Base-by-base conservation (phyloP, 208 protist genomes). In the Wallacemonas collosoma region DNA sequence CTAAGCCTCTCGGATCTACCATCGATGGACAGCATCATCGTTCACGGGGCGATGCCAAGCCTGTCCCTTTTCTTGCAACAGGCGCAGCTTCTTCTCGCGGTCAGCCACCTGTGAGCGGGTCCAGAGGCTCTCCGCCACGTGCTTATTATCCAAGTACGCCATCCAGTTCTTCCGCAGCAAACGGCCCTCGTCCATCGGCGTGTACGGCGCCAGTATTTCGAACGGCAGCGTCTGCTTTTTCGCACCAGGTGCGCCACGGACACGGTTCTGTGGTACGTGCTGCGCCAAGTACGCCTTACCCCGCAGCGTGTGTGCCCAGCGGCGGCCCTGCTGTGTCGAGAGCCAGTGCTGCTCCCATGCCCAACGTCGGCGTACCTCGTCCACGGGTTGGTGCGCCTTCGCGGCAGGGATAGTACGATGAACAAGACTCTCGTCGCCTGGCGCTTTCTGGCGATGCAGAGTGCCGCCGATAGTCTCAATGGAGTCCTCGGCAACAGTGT, bases 141-240 rank as follows among this genome's bases (percentile, higher is more conserved):
- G 89, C 70, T 95, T 95, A 76, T 96, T 97, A 66, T 97, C 93
- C 71, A 97, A 69, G 76, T 94, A 97, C 26, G 91, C 91, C 80
- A 96, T 86, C 91, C 93, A 97, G 64, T 97, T 97, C 75, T 87
- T 88, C 57, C 79, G 73, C 44, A 93, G 76, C 48, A 97, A 80
- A 14, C 87, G 78, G 6, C 68, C 81, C 81, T 97, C 93, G 67
- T 97, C 93, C 93, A 97, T 97, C 7, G 88, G 72, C 43, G 87
- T 95, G 77, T 97, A 97, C 65, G 93, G 91, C 40, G 87, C 93
- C 4, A 85, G 77, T 41, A 96, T 7, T 58, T 96, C 89, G 55
- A 95, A 77, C 56, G 91, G 93, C 66, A 86, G 58, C 54, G 77
- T 44, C 51, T 55, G 63, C 73, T 80, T 86, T 83, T 95, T 95